A percentile compares a stretch with the other conserved stretches of the same genome.
These are phyloP conservation scores for Cyclotella choctawhatcheeana DNA, from an alignment of 108 stramenopile genomes.

Conservation along the genomic window DNA sequence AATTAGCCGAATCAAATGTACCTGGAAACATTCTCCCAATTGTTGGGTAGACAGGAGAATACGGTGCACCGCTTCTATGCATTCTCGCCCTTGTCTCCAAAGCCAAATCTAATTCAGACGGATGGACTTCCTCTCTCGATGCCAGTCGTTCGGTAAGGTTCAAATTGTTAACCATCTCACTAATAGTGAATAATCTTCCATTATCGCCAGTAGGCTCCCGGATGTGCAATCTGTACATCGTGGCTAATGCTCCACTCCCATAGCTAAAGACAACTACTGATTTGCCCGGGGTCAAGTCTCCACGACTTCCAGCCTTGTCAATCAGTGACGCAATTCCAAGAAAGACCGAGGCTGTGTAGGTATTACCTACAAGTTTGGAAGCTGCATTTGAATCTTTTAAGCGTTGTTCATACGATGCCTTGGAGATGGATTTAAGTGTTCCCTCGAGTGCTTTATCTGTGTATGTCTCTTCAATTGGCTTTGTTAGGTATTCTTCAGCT, in stretches of 20 bases:
- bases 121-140: slow-evolving; percentile 84
- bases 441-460: slow-evolving; percentile 71
- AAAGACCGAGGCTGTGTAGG: slow-evolving; percentile 96
- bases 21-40: slow-evolving; percentile 83
- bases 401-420: slow-evolving; percentile 52
- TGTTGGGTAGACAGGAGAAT: slow-evolving; percentile 87
- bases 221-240: slow-evolving; percentile 90
- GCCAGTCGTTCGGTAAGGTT: slow-evolving; percentile 76
- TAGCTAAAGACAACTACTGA: slow-evolving; percentile 82
- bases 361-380: slow-evolving; percentile 92
- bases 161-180: slow-evolving; percentile 74
- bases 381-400: slow-evolving; percentile 74
- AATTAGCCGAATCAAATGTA: background rate
- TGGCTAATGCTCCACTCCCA: slow-evolving; percentile 91
- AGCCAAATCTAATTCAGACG: slow-evolving; percentile 90
- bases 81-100: slow-evolving; percentile 89
- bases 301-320: slow-evolving; percentile 70
- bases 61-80: slow-evolving; percentile 84
- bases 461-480: slow-evolving; percentile 91
- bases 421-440: slow-evolving; percentile 63
- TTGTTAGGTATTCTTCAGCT: slow-evolving; percentile 61
- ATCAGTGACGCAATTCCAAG: slow-evolving; percentile 88
- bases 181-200: slow-evolving; percentile 72
- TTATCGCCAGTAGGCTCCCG: slow-evolving; percentile 51
- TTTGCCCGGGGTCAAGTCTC: slow-evolving; percentile 74